phyloP scores from a whole-genome alignment of 1,284 basidiomycete species.

The Xerocomus cyaneibrunnescens region DNA sequence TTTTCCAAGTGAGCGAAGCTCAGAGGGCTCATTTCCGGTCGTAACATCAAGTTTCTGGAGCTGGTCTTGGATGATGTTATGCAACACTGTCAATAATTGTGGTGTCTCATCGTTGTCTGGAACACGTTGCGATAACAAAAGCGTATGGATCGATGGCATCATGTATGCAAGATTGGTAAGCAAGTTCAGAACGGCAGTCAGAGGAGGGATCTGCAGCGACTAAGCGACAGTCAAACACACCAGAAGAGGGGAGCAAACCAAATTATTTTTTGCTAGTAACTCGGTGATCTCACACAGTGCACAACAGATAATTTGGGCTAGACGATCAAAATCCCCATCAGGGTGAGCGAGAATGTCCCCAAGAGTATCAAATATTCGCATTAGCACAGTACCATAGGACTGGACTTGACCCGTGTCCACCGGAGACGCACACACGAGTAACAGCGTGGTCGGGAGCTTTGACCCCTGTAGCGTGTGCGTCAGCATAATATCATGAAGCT shows the following conservation, averaged over 20 bases:
- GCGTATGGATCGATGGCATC: conserved; percentile 47
- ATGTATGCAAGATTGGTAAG: conserved; percentile 46
- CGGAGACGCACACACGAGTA: conserved; percentile 46
- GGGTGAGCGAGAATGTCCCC: conserved; percentile 40
- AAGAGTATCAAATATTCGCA: conserved; percentile 49
- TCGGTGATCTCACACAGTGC: conserved; percentile 41
- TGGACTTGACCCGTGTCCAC: conserved; percentile 30
- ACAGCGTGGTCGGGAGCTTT: conserved; percentile 52
- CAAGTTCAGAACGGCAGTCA: conserved; percentile 55
- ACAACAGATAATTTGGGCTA: conserved; percentile 35
- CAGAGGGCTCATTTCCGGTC: conserved; percentile 21
- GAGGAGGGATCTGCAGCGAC: conserved; percentile 41
- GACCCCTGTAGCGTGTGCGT: conserved; percentile 48
- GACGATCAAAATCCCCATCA: conserved; percentile 34
- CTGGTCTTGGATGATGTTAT: conserved; percentile 42
- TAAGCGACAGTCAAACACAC: conserved; percentile 3
- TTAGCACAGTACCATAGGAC: conserved; percentile 43
- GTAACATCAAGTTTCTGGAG: conserved; percentile 35
- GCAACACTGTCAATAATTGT: conserved; percentile 42
- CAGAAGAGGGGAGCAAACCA: conserved; percentile 39
- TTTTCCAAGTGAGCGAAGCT: conserved; percentile 36
- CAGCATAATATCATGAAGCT: conserved; percentile 61
- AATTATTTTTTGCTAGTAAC: conserved; percentile 36
- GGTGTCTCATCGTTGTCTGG: conserved; percentile 29
- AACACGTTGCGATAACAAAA: conserved; percentile 37